A percentile compares a stretch with the other conserved stretches of the same genome.
phyloP scores from a whole-genome alignment of 257 asterid species.

The Anisodus acutangulus region DNA sequence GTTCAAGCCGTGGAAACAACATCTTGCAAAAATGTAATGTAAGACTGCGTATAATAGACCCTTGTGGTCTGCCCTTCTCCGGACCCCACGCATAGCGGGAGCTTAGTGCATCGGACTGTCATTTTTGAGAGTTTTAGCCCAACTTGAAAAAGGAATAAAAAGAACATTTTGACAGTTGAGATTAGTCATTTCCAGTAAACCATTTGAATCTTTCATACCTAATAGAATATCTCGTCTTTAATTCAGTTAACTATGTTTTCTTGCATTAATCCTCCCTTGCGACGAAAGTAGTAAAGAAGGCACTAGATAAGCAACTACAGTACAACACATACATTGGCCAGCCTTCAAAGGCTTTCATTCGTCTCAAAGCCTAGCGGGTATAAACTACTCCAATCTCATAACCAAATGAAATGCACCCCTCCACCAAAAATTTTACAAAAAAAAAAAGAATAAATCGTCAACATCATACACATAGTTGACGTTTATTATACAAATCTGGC shows the following conservation, averaged over 20 bases:
- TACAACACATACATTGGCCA: no score
- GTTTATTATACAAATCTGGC: constrained; percentile 8
- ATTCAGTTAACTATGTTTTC: neutral
- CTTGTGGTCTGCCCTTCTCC: no score
- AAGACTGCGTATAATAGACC: no score
- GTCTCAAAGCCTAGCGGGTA: neutral
- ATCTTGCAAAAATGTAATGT: no score
- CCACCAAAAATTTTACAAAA: neutral
- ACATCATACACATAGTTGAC: neutral
- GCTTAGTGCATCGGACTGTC: no score
- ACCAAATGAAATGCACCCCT: neutral
- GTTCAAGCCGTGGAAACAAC: no score
- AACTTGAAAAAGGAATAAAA: neutral
- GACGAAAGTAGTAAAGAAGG: neutral
- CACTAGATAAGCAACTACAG: neutral
- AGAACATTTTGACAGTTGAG: neutral
- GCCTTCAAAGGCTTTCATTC: neutral
- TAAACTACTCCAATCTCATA: neutral
- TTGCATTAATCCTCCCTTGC: neutral
- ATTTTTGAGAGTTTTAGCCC: neutral
- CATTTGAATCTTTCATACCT: neutral
- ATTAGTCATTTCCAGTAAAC: constrained; percentile 4
- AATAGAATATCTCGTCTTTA: neutral
- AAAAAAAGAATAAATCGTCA: neutral
- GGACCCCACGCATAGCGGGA: no score